phyloP scores from a whole-genome alignment of 1,284 basidiomycete genomes.

The Boletus sp. region DNA sequence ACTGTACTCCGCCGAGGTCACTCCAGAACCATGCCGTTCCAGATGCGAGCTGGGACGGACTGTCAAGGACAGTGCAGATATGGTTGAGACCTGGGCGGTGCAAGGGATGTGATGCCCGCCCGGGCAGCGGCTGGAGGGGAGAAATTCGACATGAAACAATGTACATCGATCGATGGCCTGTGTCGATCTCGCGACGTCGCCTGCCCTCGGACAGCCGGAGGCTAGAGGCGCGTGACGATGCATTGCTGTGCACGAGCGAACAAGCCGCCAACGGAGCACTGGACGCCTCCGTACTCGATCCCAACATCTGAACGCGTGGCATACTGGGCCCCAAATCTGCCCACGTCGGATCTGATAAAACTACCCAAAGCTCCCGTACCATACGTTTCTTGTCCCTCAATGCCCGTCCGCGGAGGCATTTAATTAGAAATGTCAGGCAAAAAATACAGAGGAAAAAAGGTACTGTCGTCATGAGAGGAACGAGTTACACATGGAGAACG shows the following conservation, averaged over 20 bases:
- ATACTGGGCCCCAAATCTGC: constrained; percentile 13
- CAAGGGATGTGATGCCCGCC: constrained; percentile 3
- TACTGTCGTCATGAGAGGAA: constrained; percentile 24
- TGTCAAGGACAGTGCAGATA: constrained; percentile 2
- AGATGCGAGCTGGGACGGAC: constrained; percentile 2
- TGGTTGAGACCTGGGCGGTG: background rate
- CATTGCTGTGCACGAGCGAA: background rate
- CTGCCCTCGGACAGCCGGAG: background rate
- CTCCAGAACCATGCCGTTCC: background rate
- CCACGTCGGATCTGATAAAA: constrained; percentile 25
- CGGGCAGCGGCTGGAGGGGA: background rate
- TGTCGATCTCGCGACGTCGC: constrained; percentile 11
- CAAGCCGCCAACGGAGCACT: background rate
- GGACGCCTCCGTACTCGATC: background rate
- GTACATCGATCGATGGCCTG: constrained; percentile 7
- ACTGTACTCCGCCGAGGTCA: background rate
- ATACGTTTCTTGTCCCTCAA: background rate
- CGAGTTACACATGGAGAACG: background rate
- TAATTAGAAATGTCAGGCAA: constrained; percentile 1
- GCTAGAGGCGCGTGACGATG: background rate
- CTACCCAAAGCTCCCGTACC: constrained; percentile 1
- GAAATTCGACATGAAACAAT: background rate
- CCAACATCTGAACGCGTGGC: constrained; percentile 5
- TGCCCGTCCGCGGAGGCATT: constrained; percentile 17
- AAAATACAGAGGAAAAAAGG: constrained; percentile 9